These are phyloP conservation scores for Phellinidium pouzarii DNA, from an alignment of 1,284 basidiomycete species.

Conservation along the genomic window DNA sequence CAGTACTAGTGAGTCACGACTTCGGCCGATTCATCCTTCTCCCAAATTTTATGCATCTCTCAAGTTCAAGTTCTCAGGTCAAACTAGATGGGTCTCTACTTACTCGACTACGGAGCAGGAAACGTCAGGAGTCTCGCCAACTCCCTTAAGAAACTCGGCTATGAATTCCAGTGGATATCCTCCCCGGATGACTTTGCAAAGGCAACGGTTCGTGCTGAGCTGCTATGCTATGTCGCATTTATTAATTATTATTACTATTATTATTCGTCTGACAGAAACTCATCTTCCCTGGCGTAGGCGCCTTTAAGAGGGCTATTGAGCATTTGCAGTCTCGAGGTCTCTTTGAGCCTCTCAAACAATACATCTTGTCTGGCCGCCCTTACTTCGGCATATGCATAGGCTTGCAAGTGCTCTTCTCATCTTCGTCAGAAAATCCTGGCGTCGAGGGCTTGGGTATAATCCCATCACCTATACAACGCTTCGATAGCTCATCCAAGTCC, in stretches of 20 bases:
- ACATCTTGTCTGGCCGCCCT: conserved; percentile 85
- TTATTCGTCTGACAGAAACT: conserved; percentile 79
- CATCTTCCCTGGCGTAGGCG: conserved; percentile 97
- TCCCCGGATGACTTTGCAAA: conserved; percentile 80
- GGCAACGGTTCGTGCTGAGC: conserved; percentile 68
- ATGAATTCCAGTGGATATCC: conserved; percentile 88
- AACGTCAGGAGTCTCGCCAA: conserved; percentile 95
- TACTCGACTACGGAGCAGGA: conserved; percentile 94
- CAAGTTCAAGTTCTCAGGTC: too few species aligned
- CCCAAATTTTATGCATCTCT: conserved; percentile 4
- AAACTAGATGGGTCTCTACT: conserved; percentile 61
- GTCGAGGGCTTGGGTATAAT: conserved; percentile 68
- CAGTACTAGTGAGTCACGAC: background rate
- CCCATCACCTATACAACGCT: conserved; percentile 62
- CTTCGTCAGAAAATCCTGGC: conserved; percentile 68
- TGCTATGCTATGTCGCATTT: background rate
- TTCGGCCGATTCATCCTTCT: conserved; percentile 1
- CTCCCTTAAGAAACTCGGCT: conserved; percentile 82
- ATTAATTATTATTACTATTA: conserved; percentile 8
- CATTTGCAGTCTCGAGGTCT: conserved; percentile 73
- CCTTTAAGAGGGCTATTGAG: conserved; percentile 84
- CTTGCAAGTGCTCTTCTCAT: conserved; percentile 90
- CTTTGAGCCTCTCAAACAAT: conserved; percentile 74
- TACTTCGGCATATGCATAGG: conserved; percentile 99
- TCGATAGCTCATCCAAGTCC: conserved; percentile 66